phyloP scores from a whole-genome alignment of 768 basidiomycete genomes.

The Amanita rubescens region DNA sequence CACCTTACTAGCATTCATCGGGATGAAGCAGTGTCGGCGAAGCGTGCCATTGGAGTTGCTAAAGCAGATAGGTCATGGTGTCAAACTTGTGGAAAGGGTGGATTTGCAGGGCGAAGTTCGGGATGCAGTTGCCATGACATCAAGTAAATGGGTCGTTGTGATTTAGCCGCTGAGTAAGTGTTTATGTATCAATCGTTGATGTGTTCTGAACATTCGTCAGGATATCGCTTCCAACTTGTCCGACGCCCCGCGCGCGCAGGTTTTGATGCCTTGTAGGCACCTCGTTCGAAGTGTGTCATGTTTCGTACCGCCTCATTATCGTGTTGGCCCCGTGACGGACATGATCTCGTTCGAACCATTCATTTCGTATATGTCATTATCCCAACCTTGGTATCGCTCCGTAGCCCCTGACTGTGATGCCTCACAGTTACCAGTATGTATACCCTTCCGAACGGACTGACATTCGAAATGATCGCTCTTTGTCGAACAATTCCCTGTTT shows the following conservation, averaged over 20 bases:
- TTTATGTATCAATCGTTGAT: not conserved
- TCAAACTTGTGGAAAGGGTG: constrained; percentile 65
- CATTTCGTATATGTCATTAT: constrained; percentile 10
- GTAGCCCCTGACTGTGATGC: not conserved
- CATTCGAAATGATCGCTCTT: constrained; percentile 1
- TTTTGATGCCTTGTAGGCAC: constrained; percentile 34
- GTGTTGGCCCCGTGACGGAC: constrained; percentile 58
- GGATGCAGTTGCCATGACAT: constrained; percentile 59
- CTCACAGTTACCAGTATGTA: constrained; percentile 2
- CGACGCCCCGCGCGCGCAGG: constrained; percentile 14
- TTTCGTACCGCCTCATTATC: constrained; percentile 50
- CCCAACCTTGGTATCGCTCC: not conserved
- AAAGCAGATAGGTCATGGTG: constrained; percentile 63
- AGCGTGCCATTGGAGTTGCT: constrained; percentile 61
- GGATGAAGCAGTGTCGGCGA: constrained; percentile 41
- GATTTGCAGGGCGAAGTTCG: constrained; percentile 44
- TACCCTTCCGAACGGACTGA: constrained; percentile 4
- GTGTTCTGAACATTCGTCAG: not conserved
- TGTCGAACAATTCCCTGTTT: not conserved
- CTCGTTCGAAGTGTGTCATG: constrained; percentile 50
- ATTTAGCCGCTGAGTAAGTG: not conserved
- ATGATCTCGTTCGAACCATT: constrained; percentile 48
- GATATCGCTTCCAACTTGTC: constrained; percentile 1
- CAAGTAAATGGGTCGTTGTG: constrained; percentile 35
- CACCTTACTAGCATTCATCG: constrained; percentile 85